Percentiles rank a stretch among this genome's conserved stretches.
phyloP scores from a whole-genome alignment of 2,329 filamentous ascomycete species.

The Sordariomycetes sp. region DNA sequence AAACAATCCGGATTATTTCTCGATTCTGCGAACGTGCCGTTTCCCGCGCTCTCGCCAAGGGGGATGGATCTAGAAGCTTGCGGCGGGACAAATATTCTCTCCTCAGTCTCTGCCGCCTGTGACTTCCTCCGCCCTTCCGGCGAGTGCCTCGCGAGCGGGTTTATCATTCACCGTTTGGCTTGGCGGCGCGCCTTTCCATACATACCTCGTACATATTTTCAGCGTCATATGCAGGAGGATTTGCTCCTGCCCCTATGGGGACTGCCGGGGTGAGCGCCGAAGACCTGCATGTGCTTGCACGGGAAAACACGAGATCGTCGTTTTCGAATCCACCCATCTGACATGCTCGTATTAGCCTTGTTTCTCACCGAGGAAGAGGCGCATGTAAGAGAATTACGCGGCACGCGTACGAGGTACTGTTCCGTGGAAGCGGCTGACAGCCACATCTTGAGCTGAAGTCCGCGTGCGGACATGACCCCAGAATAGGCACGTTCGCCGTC shows the following conservation, averaged over 20 bases:
- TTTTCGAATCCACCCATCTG: background rate
- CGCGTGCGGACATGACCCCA: background rate
- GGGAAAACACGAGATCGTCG: background rate
- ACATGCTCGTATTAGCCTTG: background rate
- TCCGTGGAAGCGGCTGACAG: background rate
- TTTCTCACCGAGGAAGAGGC: background rate
- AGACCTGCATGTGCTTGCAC: background rate
- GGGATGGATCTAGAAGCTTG: too few relatives aligned
- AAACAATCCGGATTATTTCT: too few relatives aligned
- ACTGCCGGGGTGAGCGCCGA: background rate
- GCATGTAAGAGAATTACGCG: background rate
- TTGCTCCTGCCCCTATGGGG: background rate
- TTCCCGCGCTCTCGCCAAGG: too few relatives aligned
- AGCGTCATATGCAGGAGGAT: background rate
- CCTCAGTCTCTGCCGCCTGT: too few relatives aligned
- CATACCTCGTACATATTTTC: too few relatives aligned
- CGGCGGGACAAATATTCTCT: too few relatives aligned
- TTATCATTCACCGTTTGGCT: too few relatives aligned
- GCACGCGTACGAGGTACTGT: background rate
- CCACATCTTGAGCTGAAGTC: background rate
- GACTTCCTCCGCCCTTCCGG: too few relatives aligned
- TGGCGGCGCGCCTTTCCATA: too few relatives aligned
- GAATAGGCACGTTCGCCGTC: background rate
- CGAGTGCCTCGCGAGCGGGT: too few relatives aligned
- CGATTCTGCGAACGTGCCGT: too few relatives aligned